Evolutionary conservation across 768 basidiomycete genomes (phyloP), one percentile per base, ranked within the genome.

Genomic region (Phylloporus sp.): DNA sequence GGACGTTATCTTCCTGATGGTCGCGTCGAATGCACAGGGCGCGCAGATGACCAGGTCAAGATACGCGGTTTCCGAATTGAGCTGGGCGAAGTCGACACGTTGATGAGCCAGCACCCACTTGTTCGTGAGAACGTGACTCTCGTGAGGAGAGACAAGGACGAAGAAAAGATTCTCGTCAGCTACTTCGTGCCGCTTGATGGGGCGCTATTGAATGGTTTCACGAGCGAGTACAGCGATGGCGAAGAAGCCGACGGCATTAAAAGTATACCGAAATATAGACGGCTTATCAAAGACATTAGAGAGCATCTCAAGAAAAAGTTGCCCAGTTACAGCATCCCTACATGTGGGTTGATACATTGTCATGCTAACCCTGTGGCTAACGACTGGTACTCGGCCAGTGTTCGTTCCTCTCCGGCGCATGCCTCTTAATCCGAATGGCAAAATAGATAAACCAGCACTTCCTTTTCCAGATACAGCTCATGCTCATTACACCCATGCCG

Each of bases 61-160:
- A 98, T 99, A 70, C 89, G 97, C 49, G 97, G 97, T 2, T 99
- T 99, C 84, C 80, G 97, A 23, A 98, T 99, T 63, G 97, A 99
- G 68, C 80, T 98, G 7, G 95, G 95, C 15, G 97, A 99, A 69
- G 97, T 99, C 58, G 97, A 99, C 67, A 97, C 91, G 0, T 86
- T 95, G 72, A 82, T 99, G 50, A 90, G 88, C 60, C 86, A 94
- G 62, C 95, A 98, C 66, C 88, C 91, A 8, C 80, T 92, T 18
- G 84, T 99, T 3, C 77, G 95, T n/a, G 97, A 98, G 73, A 99
- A 99, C 67, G 95, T 99, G 47, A 98, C 97, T 2, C 80, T 98
- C 34, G 95, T 99, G 39, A 76, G 95, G 59, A 77, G 95, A 67
- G 95, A 99, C 74, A 98, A 98, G 76, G 92, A 97, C 70, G 97